These are phyloP conservation scores for Dicorynia guianensis DNA, from an alignment of 306 rosid species.

Conservation along the genomic window DNA sequence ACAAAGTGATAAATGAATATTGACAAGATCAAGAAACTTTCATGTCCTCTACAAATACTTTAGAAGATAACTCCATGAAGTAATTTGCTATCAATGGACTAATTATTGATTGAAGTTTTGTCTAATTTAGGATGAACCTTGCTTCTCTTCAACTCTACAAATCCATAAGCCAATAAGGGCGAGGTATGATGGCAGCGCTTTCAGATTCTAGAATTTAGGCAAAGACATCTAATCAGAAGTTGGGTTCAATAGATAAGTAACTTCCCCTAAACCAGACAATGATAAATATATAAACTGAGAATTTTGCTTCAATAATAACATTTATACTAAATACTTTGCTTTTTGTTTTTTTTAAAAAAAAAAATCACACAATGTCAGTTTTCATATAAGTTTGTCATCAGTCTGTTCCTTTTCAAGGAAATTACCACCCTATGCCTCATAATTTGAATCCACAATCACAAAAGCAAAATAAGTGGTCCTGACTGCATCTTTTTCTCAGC, in stretches of 20 bases:
- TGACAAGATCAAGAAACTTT: slow-evolving; percentile 28
- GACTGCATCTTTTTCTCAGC: background rate
- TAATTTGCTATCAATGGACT: slow-evolving; percentile 7
- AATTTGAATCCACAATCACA: background rate
- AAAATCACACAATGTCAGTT: background rate
- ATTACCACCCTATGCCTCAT: background rate
- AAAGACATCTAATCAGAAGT: background rate
- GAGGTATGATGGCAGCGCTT: slow-evolving; percentile 10
- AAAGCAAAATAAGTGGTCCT: background rate
- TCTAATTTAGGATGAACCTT: slow-evolving; percentile 23
- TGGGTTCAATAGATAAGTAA: slow-evolving; percentile 4
- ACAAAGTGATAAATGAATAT: slow-evolving; percentile 1
- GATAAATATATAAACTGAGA: slow-evolving; percentile 3
- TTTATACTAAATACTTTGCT: too few relatives aligned
- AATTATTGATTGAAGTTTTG: slow-evolving; percentile 14
- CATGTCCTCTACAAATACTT: slow-evolving; percentile 5
- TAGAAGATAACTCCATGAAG: slow-evolving; percentile 1
- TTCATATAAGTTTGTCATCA: background rate
- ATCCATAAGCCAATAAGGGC: slow-evolving; percentile 32
- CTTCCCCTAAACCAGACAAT: background rate
- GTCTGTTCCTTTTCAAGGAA: background rate
- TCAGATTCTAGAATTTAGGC: slow-evolving; percentile 13
- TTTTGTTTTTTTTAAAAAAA: too few relatives aligned
- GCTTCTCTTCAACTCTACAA: slow-evolving; percentile 12
- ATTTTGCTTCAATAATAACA: background rate